A percentile compares a stretch with the other conserved stretches of the same genome.
Conservation (phyloP, 257 asterid species). For the Solanum corneliomulleri region DNA sequence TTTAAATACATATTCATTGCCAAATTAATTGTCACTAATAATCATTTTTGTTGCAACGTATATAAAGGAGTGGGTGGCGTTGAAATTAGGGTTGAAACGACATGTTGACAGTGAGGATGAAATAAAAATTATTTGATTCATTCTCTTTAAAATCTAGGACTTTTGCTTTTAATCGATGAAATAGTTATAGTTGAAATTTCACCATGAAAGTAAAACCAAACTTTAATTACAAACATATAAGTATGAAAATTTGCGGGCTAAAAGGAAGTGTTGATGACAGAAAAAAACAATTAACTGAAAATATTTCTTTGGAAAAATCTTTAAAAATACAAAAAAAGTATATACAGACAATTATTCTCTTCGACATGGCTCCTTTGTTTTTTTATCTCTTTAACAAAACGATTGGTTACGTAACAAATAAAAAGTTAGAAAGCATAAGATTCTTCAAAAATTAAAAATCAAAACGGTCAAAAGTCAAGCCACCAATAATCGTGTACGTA, state of each 20-base stretch:
- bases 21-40: too few species aligned
- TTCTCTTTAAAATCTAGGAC: not conserved
- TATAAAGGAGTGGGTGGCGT: not conserved
- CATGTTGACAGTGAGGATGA: not conserved
- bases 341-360: not conserved
- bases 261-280: not conserved
- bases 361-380: not conserved
- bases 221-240: not conserved
- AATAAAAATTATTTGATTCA: too few species aligned
- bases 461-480: slow-evolving; percentile 8
- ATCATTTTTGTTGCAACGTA: too few species aligned
- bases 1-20: too few species aligned
- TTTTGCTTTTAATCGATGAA: not conserved
- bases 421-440: not conserved
- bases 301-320: not conserved
- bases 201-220: not conserved
- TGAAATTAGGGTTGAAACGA: not conserved
- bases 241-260: not conserved
- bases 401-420: not conserved
- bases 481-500: not conserved
- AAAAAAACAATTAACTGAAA: not conserved
- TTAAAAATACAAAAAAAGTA: not conserved
- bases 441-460: slow-evolving; percentile 14
- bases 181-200: too few species aligned
- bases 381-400: not conserved